Percentiles rank a stretch among this genome's conserved stretches.
Evolutionary conservation across 768 basidiomycete species (phyloP).

Genomic region (Lentinula lateritia): DNA sequence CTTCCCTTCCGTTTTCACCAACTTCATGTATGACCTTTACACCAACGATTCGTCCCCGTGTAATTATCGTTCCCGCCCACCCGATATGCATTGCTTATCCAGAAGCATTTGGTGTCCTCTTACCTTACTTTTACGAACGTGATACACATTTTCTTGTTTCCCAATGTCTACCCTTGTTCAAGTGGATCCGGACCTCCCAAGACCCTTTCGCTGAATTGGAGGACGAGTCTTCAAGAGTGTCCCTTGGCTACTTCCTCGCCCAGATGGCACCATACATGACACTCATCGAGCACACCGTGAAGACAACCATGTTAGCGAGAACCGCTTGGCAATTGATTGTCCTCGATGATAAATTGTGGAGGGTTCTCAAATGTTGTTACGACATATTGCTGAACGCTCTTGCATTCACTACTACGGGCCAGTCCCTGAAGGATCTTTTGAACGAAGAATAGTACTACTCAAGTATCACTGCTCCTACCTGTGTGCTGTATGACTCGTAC

Average conservation of each 20-base stretch:
- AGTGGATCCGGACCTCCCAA: neutral
- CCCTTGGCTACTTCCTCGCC: neutral
- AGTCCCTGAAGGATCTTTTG: neutral
- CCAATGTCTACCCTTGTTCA: neutral
- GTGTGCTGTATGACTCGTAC: no score
- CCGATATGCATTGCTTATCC: neutral
- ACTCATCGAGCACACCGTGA: neutral
- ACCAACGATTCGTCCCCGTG: neutral
- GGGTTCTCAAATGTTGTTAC: neutral
- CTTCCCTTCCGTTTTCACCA: neutral
- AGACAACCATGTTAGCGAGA: neutral
- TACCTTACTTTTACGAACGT: neutral
- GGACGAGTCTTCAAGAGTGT: neutral
- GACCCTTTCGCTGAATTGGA: neutral
- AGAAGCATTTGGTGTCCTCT: neutral
- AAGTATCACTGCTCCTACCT: no score
- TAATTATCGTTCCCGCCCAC: neutral
- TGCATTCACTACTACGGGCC: neutral
- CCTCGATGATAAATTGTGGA: neutral
- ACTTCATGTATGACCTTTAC: neutral
- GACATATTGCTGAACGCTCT: neutral
- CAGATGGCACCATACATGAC: neutral
- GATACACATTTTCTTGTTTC: neutral
- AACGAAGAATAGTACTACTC: neutral
- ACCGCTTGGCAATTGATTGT: neutral